Evolutionary conservation across 768 basidiomycete species (phyloP).

Genomic region (Pilatotrama ljubarskyi): DNA sequence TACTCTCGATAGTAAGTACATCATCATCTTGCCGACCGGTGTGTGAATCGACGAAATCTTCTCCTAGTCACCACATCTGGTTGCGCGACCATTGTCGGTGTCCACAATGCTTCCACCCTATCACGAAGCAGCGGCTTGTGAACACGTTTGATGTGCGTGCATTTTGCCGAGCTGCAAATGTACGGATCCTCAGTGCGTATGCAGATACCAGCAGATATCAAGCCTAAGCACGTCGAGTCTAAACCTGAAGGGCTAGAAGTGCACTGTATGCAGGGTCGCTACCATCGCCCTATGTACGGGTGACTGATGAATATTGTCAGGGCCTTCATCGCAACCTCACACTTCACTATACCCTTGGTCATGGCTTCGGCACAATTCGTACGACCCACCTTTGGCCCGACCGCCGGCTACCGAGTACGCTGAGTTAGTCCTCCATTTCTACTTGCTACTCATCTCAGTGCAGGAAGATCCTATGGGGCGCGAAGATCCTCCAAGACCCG

Average conservation of each 20-base stretch:
- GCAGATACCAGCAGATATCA: constrained; percentile 77
- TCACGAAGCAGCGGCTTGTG: constrained; percentile 88
- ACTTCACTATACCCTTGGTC: constrained; percentile 85
- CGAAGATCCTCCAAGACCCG: constrained; percentile 69
- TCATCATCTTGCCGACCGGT: neutral
- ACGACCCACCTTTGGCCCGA: constrained; percentile 62
- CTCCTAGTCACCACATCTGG: constrained; percentile 82
- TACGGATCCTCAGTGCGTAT: neutral
- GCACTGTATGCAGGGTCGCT: constrained; percentile 54
- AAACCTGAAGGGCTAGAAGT: constrained; percentile 68
- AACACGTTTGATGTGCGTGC: constrained; percentile 73
- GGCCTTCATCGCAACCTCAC: constrained; percentile 63
- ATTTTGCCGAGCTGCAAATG: neutral
- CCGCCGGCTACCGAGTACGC: constrained; percentile 45
- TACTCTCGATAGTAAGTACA: constrained; percentile 77
- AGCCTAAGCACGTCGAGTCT: constrained; percentile 57
- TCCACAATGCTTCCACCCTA: constrained; percentile 77
- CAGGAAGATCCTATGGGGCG: constrained; percentile 81
- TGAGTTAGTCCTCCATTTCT: neutral
- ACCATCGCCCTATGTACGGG: neutral
- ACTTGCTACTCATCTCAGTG: neutral
- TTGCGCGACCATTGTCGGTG: constrained; percentile 93
- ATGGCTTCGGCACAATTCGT: constrained; percentile 78
- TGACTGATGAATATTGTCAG: constrained; percentile 29
- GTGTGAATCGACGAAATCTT: neutral